Evolutionary conservation across 1,284 basidiomycete genomes (phyloP), one percentile per base, ranked within the genome.

Genomic region (Apiotrichum mycotoxinovorans): DNA sequence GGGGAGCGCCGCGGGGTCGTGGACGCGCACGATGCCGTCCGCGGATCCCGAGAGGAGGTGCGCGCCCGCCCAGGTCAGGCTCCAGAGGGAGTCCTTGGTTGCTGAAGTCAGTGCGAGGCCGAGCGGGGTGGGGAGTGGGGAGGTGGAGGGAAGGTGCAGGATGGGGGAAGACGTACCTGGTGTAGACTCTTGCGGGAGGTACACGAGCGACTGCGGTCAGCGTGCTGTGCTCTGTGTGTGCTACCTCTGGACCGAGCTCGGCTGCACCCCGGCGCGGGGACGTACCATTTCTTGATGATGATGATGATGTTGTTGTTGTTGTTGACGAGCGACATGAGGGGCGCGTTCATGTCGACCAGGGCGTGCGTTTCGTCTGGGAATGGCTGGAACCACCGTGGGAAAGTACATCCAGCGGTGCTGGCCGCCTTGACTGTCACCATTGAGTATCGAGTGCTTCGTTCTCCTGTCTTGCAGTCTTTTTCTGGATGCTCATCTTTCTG

Each of bases 1-100:
- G 11, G 67, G 46, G 1, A 72, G 62, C 37, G 87, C 87, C 9
- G 84, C 76, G 4, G 85, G 30, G 55, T 72, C 70, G 60, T 62
- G 69, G 26, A 75, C 49, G 25, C 73, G 56, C 7, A 75, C 48
- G 47, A 73, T 65, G n/a, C 73, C 73, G 58, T 75, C 73, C 3
- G 73, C 67, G 14, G 62, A 65, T 17, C 69, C 73, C 4, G 68
- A 67, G 14, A 74, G 46, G 8, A 75, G 56, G 23, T 66, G 62
- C 27, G 57, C 12, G 2, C 59, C 37, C 22, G 69, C 64, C 71
- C 72, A 75, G 33, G 64, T 37, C 0, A 75, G 57, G 7, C 68
- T 62, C 73, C 73, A 75, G 41, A 75, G 60, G 9, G 68, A 59
- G 47, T 75, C 71, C 11, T 68, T 67, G 14, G 67, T 64, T 26